A percentile compares a stretch with the other conserved stretches of the same genome.
phyloP scores from a whole-genome alignment of 2,329 filamentous ascomycete genomes.

The Xylaria multiplex region DNA sequence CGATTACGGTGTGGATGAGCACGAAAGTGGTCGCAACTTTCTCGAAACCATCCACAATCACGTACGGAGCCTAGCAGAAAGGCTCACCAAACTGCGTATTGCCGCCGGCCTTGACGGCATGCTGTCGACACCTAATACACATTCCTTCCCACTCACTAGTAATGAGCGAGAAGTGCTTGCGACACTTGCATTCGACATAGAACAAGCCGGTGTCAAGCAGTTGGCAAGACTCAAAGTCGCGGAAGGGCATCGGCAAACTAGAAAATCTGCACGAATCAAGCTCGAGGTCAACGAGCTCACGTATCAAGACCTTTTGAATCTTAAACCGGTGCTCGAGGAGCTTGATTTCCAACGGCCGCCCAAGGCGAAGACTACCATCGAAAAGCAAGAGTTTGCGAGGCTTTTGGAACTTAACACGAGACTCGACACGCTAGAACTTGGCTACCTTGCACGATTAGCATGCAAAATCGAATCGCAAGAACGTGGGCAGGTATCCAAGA shows the following conservation, averaged over 20 bases:
- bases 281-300: not conserved
- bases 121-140: constrained; percentile 42
- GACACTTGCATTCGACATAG: constrained; percentile 32
- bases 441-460: constrained; percentile 34
- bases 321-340: constrained; percentile 32
- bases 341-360: constrained; percentile 37
- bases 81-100: constrained; percentile 64
- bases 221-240: constrained; percentile 5
- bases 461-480: constrained; percentile 45
- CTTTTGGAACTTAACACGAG: constrained; percentile 32
- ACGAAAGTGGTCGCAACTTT: constrained; percentile 85
- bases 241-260: not conserved
- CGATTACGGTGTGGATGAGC: constrained; percentile 76
- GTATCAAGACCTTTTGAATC: constrained; percentile 31
- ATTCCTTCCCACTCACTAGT: constrained; percentile 24
- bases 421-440: constrained; percentile 33
- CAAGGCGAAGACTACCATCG: constrained; percentile 32
- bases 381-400: constrained; percentile 36
- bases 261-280: constrained; percentile 13
- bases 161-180: constrained; percentile 23
- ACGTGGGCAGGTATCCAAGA: constrained; percentile 41
- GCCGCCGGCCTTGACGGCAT: constrained; percentile 61
- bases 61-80: constrained; percentile 70
- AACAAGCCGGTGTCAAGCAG: constrained; percentile 28
- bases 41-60: constrained; percentile 80